These are phyloP conservation scores for Cordyceps farinosa DNA, from an alignment of 2,329 filamentous ascomycete species.

Conservation along the genomic window DNA sequence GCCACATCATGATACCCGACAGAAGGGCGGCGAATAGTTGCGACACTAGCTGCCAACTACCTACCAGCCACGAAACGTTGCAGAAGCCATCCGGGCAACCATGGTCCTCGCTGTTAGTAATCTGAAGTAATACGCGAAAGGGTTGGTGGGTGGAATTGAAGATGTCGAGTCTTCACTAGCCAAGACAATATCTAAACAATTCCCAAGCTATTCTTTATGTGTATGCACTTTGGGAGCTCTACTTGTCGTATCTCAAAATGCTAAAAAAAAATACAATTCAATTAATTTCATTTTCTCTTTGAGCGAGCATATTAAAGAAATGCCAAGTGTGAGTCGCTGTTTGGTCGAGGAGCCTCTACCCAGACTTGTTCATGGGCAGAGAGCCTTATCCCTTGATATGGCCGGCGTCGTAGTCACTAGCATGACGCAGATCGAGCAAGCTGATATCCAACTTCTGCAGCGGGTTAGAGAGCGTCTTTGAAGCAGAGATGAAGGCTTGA, in stretches of 20 bases:
- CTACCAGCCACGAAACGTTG: not conserved
- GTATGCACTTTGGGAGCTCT: not conserved
- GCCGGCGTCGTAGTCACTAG: not conserved
- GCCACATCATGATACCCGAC: not conserved
- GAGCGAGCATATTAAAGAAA: not conserved
- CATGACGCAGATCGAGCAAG: not conserved
- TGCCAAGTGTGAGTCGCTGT: not conserved
- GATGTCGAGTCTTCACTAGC: not conserved
- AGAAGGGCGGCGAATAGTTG: not conserved
- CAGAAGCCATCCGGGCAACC: not conserved
- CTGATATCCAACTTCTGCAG: not conserved
- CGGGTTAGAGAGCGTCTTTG: not conserved
- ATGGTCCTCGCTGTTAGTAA: not conserved
- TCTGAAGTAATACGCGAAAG: not conserved
- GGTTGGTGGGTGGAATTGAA: not conserved
- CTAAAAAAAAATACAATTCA: not conserved
- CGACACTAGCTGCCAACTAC: not conserved
- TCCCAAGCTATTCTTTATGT: not conserved
- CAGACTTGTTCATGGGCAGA: not conserved
- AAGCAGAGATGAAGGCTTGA: slow-evolving; percentile 1
- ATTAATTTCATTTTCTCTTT: not conserved
- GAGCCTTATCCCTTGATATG: slow-evolving; percentile 3
- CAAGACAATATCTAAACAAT: not conserved
- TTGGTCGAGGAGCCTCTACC: not conserved
- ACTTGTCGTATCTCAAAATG: not conserved